Base-by-base conservation (phyloP, 345 rosid species). In the Conringia planisiliqua region DNA sequence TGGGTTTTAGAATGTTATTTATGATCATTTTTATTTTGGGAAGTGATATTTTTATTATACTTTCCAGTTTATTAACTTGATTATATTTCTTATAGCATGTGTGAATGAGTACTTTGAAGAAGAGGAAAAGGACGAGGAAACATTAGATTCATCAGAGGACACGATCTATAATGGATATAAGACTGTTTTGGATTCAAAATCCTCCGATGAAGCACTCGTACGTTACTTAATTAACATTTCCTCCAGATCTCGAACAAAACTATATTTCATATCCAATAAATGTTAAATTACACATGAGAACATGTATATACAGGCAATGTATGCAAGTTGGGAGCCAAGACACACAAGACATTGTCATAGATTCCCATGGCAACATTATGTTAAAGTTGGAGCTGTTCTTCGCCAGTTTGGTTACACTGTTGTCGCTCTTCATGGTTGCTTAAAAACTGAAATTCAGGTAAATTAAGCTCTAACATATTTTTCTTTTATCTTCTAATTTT, bases 251-350 rank as follows among this genome's bases (percentile, higher is more conserved):
- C 10, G 11, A 57, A 57, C 5, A 55, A 52, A 18, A 48, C n/a
- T 22, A n/a, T 58, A 3, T 30, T 54, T 44, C 9, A 8, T 48
- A 59, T n/a, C 10, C 14, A 47, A n/a, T 4, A 24, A 16, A 6
- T 16, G 6, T 16, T 39, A 22, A 38, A 51, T 22, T 50, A 51
- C 26, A 39, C 11, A 22, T 14, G 12, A 51, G 30, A 51, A 42
- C 32, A 59, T 50, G 14, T 16, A 69, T 62, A 12, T 54, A 51
- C 30, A 90, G 97, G 98, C 92, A 10, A 66, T 86, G 27, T 83
- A 86, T 80, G 90, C 97, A 26, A 85, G 91, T 48, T 93, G 98
- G 98, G 98, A 91, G 79, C 94, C 94, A 1, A 83, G 94, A 79
- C 89, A 84, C 67, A 81, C 89, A 0, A 76, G 78, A 42, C 82